Evolutionary conservation across 371 early-diverging fungal genomes (phyloP), one percentile per base, ranked within the genome.

Genomic region (Rhizopus arrhizus): DNA sequence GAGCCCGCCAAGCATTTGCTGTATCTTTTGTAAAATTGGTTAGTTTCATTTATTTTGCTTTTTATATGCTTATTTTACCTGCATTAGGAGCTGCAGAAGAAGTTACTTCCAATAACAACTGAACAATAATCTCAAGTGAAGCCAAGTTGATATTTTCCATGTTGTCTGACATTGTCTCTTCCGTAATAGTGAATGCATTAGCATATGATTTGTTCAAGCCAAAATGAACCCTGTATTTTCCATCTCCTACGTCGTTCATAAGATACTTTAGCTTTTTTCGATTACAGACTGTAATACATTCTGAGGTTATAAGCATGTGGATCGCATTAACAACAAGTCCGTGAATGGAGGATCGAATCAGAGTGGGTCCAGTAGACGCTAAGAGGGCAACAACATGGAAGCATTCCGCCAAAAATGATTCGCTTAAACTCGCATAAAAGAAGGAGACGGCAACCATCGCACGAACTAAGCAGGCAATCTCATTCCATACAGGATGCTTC

Each of bases 361-460:
- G 68, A 0, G 91, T 87, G 0, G 92, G 83, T 0, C 95, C 96
- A 2, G 90, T 82, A 10, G 91, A 91, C 8, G 90, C 85, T 51
- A 94, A 61, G 53, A 95, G 70, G 22, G 90, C 83, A 4, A 92
- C 83, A 42, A 92, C 78, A 62, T 94, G 91, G 47, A 91, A 89
- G 5, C 95, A 62, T 56, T 96, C 95, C 4, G 95, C 89, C 16
- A 93, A 77, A 68, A 85, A 91, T 53, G 86, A 83, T 46, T 84
- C 85, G 11, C 89, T 87, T 49, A 86, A 73, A 28, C 83, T 72
- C 12, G 78, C 75, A 56, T 89, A 88, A 61, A 91, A 89, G 72
- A 95, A 96, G 9, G 92, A 91, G 41, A 93, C 70, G 77, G 92
- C 91, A 59, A 95, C 74, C 41, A 91, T 79, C 69, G 93, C 87